phyloP scores from a whole-genome alignment of 441 rosid genomes.

The Gossypium schwendimanii region DNA sequence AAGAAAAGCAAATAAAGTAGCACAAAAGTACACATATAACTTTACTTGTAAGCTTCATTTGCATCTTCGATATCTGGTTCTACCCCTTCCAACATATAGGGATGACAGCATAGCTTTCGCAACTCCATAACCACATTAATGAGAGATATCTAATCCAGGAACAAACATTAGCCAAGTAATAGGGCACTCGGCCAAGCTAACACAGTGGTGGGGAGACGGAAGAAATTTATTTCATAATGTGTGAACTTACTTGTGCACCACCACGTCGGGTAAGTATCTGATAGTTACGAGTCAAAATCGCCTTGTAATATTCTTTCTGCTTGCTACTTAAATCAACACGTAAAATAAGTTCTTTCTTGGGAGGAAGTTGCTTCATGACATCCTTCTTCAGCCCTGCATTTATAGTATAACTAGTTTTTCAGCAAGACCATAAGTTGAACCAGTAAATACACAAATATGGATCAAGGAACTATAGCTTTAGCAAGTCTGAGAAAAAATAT shows the following conservation, averaged over 20 bases:
- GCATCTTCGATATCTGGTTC: slow-evolving; percentile 69
- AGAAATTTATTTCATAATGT: slow-evolving; percentile 6
- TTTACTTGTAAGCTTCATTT: slow-evolving; percentile 71
- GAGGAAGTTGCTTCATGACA: slow-evolving; percentile 97
- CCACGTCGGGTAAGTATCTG: slow-evolving; percentile 88
- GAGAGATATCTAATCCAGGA: slow-evolving; percentile 64
- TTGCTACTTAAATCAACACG: slow-evolving; percentile 86
- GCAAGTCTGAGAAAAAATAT: background rate
- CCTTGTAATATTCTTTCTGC: slow-evolving; percentile 97
- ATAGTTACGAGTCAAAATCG: slow-evolving; percentile 91
- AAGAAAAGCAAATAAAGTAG: background rate
- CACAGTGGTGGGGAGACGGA: background rate
- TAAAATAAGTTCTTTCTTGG: slow-evolving; percentile 93
- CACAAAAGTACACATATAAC: background rate
- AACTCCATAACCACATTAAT: slow-evolving; percentile 96
- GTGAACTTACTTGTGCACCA: slow-evolving; percentile 71
- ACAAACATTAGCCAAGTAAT: slow-evolving; percentile 19
- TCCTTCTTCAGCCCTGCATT: slow-evolving; percentile 93
- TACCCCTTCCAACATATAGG: slow-evolving; percentile 93
- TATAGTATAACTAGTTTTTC: slow-evolving; percentile 17
- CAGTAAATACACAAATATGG: background rate
- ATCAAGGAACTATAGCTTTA: background rate
- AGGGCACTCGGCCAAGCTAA: background rate
- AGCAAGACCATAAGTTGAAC: slow-evolving; percentile 2
- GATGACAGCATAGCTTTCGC: slow-evolving; percentile 99